phyloP scores from a whole-genome alignment of 768 basidiomycete species.

The Suillus luteus region DNA sequence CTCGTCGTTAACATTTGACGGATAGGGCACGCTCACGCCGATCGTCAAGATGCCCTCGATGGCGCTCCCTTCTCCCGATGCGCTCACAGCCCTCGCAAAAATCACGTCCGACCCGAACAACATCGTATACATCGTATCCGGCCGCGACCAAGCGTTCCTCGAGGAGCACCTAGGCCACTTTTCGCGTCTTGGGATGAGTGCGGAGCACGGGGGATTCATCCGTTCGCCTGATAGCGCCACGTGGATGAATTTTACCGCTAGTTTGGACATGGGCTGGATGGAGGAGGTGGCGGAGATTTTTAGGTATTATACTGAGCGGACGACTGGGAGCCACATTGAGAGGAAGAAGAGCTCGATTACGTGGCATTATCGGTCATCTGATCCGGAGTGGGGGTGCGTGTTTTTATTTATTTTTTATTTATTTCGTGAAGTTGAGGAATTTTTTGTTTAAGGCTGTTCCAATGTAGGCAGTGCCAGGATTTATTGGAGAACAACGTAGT shows the following conservation, averaged over 20 bases:
- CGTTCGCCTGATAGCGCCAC: constrained; percentile 60
- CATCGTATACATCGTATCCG: constrained; percentile 96
- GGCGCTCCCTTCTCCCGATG: constrained; percentile 76
- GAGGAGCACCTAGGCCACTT: constrained; percentile 91
- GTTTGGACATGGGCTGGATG: constrained; percentile 85
- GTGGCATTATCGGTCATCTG: constrained; percentile 47
- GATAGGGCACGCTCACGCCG: constrained; percentile 90
- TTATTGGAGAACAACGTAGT: constrained; percentile 92
- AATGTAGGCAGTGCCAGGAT: constrained; percentile 96
- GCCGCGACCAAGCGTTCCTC: constrained; percentile 90
- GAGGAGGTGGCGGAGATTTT: constrained; percentile 94
- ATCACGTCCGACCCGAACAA: constrained; percentile 84
- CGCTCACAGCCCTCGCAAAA: constrained; percentile 71
- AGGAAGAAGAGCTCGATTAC: constrained; percentile 97
- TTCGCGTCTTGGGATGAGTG: constrained; percentile 81
- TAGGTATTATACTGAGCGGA: constrained; percentile 94
- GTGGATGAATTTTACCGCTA: constrained; percentile 71
- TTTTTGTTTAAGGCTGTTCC: constrained; percentile 62
- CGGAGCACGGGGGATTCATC: constrained; percentile 95
- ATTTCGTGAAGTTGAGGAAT: constrained; percentile 10
- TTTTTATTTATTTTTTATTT: neutral
- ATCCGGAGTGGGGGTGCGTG: constrained; percentile 94
- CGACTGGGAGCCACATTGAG: constrained; percentile 95
- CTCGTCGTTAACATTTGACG: neutral
- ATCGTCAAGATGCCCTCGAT: constrained; percentile 93